A percentile compares a stretch with the other conserved stretches of the same genome.
Conservation (phyloP, 352 stramenopile genomes). For the Phytopythium boreale region DNA sequence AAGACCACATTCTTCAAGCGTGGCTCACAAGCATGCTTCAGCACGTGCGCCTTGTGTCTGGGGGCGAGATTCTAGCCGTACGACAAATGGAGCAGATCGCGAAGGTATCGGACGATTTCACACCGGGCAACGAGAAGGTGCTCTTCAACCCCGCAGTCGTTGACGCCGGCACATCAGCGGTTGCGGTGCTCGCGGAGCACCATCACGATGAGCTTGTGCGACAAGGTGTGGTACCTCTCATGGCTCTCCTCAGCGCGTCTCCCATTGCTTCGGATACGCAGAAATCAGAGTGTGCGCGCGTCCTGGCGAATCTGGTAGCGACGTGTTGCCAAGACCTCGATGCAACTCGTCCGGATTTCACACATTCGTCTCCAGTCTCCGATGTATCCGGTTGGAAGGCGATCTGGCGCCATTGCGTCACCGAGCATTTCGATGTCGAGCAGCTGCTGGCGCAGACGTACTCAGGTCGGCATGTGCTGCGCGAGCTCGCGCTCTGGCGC, state of each 20-base stretch:
- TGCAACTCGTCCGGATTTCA: not conserved
- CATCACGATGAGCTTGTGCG: slow-evolving; percentile 65
- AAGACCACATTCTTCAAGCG: slow-evolving; percentile 68
- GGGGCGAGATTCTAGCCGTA: slow-evolving; percentile 66
- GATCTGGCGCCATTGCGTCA: slow-evolving; percentile 25
- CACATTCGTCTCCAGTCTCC: not conserved
- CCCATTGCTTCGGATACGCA: slow-evolving; percentile 21
- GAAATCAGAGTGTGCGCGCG: slow-evolving; percentile 62
- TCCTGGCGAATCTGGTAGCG: slow-evolving; percentile 75
- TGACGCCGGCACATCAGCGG: slow-evolving; percentile 55
- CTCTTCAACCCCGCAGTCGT: slow-evolving; percentile 69
- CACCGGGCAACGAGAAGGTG: slow-evolving; percentile 72
- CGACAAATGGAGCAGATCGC: slow-evolving; percentile 79
- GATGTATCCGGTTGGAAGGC: slow-evolving; percentile 2
- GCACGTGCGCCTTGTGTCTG: slow-evolving; percentile 53
- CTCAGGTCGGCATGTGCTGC: slow-evolving; percentile 41
- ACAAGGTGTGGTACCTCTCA: slow-evolving; percentile 56
- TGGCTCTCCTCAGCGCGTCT: slow-evolving; percentile 47
- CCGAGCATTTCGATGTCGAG: slow-evolving; percentile 56
- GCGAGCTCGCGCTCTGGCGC: slow-evolving; percentile 35
- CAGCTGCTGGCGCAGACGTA: slow-evolving; percentile 38
- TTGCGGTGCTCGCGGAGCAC: slow-evolving; percentile 65
- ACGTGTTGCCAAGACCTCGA: slow-evolving; percentile 45
- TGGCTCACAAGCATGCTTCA: slow-evolving; percentile 80
- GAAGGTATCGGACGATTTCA: slow-evolving; percentile 66